Base-by-base conservation (phyloP, 257 asterid species). In the Solanum gracilifrons region DNA sequence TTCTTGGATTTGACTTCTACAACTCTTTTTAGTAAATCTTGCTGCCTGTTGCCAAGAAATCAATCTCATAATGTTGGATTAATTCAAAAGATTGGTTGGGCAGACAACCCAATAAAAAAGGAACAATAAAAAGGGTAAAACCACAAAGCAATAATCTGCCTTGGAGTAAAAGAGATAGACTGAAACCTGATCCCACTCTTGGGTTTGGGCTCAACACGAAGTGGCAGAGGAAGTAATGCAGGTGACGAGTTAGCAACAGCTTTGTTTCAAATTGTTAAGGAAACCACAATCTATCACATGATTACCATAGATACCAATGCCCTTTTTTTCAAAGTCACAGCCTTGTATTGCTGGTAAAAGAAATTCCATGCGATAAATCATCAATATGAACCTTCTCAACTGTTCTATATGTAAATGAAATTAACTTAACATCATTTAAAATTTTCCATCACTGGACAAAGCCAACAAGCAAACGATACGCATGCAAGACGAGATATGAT, bases 151-250 rank as follows among this genome's bases (percentile, higher is more conserved):
- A 43, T 27, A 29, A 29, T 80, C 85, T 80, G 39, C 39, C 68
- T 46, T 48, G 39, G 86, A 27, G 60, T 87, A 21, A 20, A 75
- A 41, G 82, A 31, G 87, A 46, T 27, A 35, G 89, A 51, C 69
- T 37, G 21, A 58, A 64, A 94, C 98, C 98, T 97, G 90, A 97
- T 97, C 85, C 97, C 98, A 89, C 98, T 97, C 92, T 97, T 97
- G 80, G 97, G 92, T 94, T 95, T 97, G 87, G 99, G 99, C 91
- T 95, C 99, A 87, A 97, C 98, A 74, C 98, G 97, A 85, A 94
- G 98, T 9, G 99, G 93, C 96, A 97, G 88, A 87, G 99, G 98
- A 68, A 97, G 92, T 71, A 95, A 66, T 68, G 96, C 93, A 15
- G 96, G 87, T 87, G 99, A 89, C 85, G 98, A 88, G 90, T 97